Evolutionary conservation across 352 stramenopile genomes (phyloP).

Genomic region (Aphanomyces cochlioides): DNA sequence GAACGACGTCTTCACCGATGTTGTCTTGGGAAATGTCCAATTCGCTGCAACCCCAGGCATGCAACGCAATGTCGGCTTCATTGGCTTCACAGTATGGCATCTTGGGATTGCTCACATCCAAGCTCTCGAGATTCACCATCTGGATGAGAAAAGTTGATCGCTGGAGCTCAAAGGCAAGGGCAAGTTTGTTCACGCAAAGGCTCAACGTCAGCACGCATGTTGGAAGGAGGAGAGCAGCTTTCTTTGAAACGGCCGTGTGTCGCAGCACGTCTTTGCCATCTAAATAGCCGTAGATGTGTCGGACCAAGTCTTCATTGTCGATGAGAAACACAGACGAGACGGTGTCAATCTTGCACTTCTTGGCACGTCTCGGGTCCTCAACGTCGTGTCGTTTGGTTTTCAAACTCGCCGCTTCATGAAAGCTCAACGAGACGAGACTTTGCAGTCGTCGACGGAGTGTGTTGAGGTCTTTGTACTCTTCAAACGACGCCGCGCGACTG

Average conservation of each 20-base stretch:
- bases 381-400: slow-evolving; percentile 34
- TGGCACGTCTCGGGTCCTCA: slow-evolving; percentile 14
- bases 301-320: slow-evolving; percentile 68
- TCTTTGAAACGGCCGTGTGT: slow-evolving; percentile 60
- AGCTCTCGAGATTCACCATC: slow-evolving; percentile 53
- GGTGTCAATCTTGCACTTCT: slow-evolving; percentile 47
- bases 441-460: slow-evolving; percentile 73
- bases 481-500: slow-evolving; percentile 70
- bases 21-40: slow-evolving; percentile 78
- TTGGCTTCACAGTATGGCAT: slow-evolving; percentile 52
- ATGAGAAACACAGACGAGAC: slow-evolving; percentile 47
- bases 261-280: slow-evolving; percentile 60
- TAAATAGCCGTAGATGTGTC: slow-evolving; percentile 63
- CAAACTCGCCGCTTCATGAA: slow-evolving; percentile 72
- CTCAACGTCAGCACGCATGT: slow-evolving; percentile 55
- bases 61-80: slow-evolving; percentile 49
- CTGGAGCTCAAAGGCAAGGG: slow-evolving; percentile 41
- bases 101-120: slow-evolving; percentile 58
- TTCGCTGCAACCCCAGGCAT: slow-evolving; percentile 73
- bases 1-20: slow-evolving; percentile 57
- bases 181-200: slow-evolving; percentile 51
- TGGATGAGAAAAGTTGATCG: slow-evolving; percentile 46
- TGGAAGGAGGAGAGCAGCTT: slow-evolving; percentile 52
- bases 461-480: slow-evolving; percentile 83
- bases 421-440: slow-evolving; percentile 83